Percentiles rank a stretch among this genome's conserved stretches.
Conservation (phyloP, 2,329 filamentous ascomycete species). For the Talaromyces sp. region DNA sequence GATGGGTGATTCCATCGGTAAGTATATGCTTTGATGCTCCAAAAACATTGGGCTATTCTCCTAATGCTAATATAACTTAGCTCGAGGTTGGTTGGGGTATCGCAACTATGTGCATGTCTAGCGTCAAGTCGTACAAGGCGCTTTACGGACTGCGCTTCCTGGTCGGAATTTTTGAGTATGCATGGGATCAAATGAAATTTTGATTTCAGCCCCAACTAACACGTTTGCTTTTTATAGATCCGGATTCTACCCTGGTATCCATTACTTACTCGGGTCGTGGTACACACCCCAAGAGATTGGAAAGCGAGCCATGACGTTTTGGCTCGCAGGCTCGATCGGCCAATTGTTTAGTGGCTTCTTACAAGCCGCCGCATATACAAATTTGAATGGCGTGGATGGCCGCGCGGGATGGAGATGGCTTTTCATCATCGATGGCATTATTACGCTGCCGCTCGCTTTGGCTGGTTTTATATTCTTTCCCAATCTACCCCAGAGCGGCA, state of each 20-base stretch:
- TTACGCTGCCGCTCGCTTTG: slow-evolving; percentile 27
- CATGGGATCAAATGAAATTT: background rate
- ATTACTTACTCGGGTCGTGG: slow-evolving; percentile 31
- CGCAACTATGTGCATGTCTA: slow-evolving; percentile 24
- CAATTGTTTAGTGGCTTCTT: slow-evolving; percentile 28
- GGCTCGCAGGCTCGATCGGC: slow-evolving; percentile 23
- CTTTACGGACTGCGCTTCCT: slow-evolving; percentile 29
- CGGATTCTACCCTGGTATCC: slow-evolving; percentile 28
- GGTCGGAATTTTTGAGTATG: slow-evolving; percentile 33
- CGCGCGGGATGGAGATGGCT: slow-evolving; percentile 33
- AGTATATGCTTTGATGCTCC: background rate
- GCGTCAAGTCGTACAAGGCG: slow-evolving; percentile 26
- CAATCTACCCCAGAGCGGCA: slow-evolving; percentile 23
- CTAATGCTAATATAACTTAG: slow-evolving; percentile 6
- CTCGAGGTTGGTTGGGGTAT: slow-evolving; percentile 39
- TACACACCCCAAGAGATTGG: slow-evolving; percentile 29
- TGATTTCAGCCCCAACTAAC: background rate
- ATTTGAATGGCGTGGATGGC: slow-evolving; percentile 26
- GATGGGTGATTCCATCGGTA: slow-evolving; percentile 44
- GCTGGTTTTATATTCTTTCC: slow-evolving; percentile 28
- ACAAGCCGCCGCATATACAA: slow-evolving; percentile 25
- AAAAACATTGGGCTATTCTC: no score
- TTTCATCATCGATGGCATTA: slow-evolving; percentile 31
- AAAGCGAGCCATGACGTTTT: slow-evolving; percentile 28
- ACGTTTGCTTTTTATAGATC: slow-evolving; percentile 10